Percentiles rank a stretch among this genome's conserved stretches.
These are phyloP conservation scores for Podospora conica DNA, from an alignment of 495 filamentous ascomycete species.

Conservation along the genomic window DNA sequence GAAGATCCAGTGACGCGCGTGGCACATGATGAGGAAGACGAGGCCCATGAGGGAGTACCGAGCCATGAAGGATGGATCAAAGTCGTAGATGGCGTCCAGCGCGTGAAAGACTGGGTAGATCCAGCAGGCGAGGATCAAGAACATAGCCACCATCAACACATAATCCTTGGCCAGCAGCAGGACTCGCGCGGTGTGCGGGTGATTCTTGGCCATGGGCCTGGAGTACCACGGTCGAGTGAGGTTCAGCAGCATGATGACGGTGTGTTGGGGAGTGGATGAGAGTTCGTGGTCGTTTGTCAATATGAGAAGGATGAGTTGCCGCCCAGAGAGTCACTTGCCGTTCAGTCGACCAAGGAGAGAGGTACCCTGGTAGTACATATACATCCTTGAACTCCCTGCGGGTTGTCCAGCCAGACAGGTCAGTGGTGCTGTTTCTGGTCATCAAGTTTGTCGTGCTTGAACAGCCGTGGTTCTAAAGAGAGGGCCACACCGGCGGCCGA, in stretches of 20 bases:
- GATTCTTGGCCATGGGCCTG: not conserved
- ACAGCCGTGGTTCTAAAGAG: not conserved
- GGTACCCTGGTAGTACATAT: not conserved
- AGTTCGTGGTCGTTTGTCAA: no score
- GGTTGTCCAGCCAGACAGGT: no score
- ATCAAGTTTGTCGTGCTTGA: not conserved
- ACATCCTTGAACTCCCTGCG: not conserved
- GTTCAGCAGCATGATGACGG: not conserved
- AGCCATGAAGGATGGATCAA: not conserved
- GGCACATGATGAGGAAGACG: not conserved
- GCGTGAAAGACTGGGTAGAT: not conserved
- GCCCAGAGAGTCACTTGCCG: no score
- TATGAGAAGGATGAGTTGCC: no score
- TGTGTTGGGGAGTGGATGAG: no score
- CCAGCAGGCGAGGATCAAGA: not conserved
- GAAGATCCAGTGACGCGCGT: not conserved
- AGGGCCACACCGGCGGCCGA: no score
- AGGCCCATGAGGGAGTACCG: not conserved
- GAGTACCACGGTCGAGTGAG: not conserved
- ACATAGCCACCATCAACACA: not conserved
- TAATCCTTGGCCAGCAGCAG: not conserved
- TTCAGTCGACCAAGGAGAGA: not conserved
- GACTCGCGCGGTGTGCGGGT: not conserved
- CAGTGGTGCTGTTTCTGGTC: no score
- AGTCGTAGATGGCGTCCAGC: not conserved